Percentiles rank a stretch among this genome's conserved stretches.
phyloP scores from a whole-genome alignment of 2,329 filamentous ascomycete genomes.

The Leptographium procerum region DNA sequence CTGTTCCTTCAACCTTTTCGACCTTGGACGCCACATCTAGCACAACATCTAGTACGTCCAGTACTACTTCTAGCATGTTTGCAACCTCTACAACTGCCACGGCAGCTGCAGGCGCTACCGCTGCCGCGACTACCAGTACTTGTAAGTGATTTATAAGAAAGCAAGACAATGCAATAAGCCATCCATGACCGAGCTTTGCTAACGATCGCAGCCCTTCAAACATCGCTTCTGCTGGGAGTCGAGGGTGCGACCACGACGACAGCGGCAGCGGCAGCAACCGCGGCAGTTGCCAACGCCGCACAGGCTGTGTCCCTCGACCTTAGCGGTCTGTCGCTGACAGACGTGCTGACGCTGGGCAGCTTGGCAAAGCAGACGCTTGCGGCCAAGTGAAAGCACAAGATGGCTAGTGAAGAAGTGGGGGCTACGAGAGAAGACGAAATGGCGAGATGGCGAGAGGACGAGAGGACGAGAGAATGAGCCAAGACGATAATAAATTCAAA shows the following conservation, averaged over 20 bases:
- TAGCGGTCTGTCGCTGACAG: constrained; percentile 29
- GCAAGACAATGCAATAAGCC: too few species aligned
- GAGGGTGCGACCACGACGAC: constrained; percentile 13
- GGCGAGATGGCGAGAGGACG: background rate
- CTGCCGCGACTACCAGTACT: background rate
- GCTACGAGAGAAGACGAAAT: background rate
- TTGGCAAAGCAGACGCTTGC: constrained; percentile 19
- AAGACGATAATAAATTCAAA: constrained; percentile 1
- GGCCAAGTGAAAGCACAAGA: too few species aligned
- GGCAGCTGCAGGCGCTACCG: background rate
- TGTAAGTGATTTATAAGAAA: background rate
- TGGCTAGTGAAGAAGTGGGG: background rate
- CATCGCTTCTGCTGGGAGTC: constrained; percentile 18
- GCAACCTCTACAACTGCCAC: background rate
- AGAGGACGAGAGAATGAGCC: background rate
- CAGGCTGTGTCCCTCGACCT: constrained; percentile 23
- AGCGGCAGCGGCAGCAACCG: constrained; percentile 10
- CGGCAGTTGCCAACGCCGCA: constrained; percentile 17
- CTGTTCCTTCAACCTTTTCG: background rate
- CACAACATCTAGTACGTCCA: background rate
- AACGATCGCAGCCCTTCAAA: constrained; percentile 13
- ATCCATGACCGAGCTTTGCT: background rate
- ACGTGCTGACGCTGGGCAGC: constrained; percentile 32
- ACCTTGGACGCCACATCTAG: background rate
- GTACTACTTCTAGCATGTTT: too few species aligned